These are phyloP conservation scores for Neostapfia colusana DNA, from an alignment of 176 grass and related monocot genomes.

Conservation along the genomic window DNA sequence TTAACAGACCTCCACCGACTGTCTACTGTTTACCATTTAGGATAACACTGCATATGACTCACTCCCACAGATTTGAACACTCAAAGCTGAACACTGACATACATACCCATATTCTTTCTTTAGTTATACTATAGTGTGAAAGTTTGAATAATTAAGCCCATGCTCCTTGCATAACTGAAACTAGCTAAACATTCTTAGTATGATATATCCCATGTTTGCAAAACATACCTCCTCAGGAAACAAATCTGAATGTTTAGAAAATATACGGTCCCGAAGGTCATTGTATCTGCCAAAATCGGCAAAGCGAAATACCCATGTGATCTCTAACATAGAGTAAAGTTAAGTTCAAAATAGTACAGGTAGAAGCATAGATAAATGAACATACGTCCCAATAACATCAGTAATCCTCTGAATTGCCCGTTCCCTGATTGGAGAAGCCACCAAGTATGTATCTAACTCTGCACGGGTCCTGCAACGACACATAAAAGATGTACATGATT, in stretches of 20 bases:
- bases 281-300: slow-evolving; percentile 67
- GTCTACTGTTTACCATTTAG: too few relatives aligned
- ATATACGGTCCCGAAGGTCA: slow-evolving; percentile 79
- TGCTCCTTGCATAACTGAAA: slow-evolving; percentile 1
- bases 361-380: slow-evolving; percentile 12
- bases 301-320: slow-evolving; percentile 16
- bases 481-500: slow-evolving; percentile 62
- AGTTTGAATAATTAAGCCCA: background rate
- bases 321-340: background rate
- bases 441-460: slow-evolving; percentile 77
- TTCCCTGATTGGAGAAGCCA: slow-evolving; percentile 81
- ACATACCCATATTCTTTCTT: slow-evolving; percentile 4
- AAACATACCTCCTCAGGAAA: slow-evolving; percentile 84
- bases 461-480: slow-evolving; percentile 83
- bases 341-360: slow-evolving; percentile 4
- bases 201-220: background rate
- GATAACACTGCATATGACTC: too few relatives aligned
- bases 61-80: background rate
- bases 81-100: background rate
- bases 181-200: background rate
- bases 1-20: too few relatives aligned
- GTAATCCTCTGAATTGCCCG: slow-evolving; percentile 89
- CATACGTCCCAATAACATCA: slow-evolving; percentile 90
- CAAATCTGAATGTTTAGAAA: slow-evolving; percentile 82
- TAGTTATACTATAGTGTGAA: slow-evolving; percentile 1